Evolutionary conservation across 345 rosid species (phyloP).

Genomic region (Ricinus communis): DNA sequence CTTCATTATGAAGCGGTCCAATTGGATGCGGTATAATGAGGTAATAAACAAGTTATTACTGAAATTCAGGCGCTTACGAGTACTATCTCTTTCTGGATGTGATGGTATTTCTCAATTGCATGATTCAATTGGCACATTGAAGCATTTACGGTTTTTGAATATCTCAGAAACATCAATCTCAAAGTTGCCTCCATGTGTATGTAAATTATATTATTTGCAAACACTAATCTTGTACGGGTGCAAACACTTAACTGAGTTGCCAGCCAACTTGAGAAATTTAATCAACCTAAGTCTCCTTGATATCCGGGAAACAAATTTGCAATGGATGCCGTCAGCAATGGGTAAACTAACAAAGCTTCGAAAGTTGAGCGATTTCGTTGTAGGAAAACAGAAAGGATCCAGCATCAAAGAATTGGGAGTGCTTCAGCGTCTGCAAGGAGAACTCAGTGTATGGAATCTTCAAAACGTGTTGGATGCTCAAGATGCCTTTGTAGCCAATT

Average conservation of each 20-base stretch:
- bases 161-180: not conserved
- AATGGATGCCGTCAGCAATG: slow-evolving; percentile 21
- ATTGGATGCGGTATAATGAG: not conserved
- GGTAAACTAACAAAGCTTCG: slow-evolving; percentile 15
- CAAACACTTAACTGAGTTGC: slow-evolving; percentile 4
- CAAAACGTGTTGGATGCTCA: slow-evolving; percentile 8
- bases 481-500: slow-evolving; percentile 17
- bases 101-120: slow-evolving; percentile 5
- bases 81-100: not conserved
- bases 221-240: slow-evolving; percentile 13
- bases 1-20: not conserved
- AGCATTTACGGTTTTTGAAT: slow-evolving; percentile 6
- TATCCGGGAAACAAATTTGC: slow-evolving; percentile 3
- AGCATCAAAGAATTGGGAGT: slow-evolving; percentile 11
- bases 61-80: not conserved
- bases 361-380: slow-evolving; percentile 10
- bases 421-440: slow-evolving; percentile 12
- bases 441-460: slow-evolving; percentile 11
- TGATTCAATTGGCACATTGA: not conserved
- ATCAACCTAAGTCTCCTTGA: slow-evolving; percentile 8
- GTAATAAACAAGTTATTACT: not conserved
- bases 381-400: slow-evolving; percentile 1
- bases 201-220: slow-evolving; percentile 11
- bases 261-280: slow-evolving; percentile 1
- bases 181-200: not conserved